Percentiles rank a stretch among this genome's conserved stretches.
Evolutionary conservation across 2,329 filamentous ascomycete genomes (phyloP).

Genomic region (Rhynchosporium agropyri): DNA sequence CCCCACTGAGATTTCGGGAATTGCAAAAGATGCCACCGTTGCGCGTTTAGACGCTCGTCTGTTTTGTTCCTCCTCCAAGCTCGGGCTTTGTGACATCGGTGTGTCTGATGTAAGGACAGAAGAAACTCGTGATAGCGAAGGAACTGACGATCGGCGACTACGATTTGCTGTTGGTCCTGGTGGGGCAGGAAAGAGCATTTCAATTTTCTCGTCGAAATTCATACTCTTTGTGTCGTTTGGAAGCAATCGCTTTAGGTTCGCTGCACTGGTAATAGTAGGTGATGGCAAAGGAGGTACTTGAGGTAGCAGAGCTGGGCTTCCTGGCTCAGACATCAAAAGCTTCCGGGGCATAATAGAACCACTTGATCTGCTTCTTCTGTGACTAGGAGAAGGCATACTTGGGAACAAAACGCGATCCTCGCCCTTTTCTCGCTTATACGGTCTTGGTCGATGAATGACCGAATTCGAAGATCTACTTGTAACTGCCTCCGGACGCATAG

Average conservation of each 20-base stretch:
- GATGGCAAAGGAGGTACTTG: conserved; percentile 48
- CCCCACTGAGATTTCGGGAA: conserved; percentile 19
- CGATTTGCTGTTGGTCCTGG: conserved; percentile 37
- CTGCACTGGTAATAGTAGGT: conserved; percentile 48
- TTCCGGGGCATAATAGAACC: conserved; percentile 51
- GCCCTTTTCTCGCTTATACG: conserved; percentile 35
- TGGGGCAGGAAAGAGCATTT: conserved; percentile 51
- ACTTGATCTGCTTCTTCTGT: conserved; percentile 53
- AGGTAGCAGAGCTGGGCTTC: conserved; percentile 54
- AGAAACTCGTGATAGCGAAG: conserved; percentile 47
- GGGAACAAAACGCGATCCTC: conserved; percentile 52
- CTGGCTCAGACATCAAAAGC: conserved; percentile 49
- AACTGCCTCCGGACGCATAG: conserved; percentile 23
- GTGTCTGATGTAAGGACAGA: conserved; percentile 34
- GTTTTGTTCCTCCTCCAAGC: conserved; percentile 36
- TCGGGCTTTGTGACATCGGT: conserved; percentile 29
- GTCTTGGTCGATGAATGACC: conserved; percentile 43
- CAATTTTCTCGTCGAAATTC: conserved; percentile 61
- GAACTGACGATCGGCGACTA: conserved; percentile 48
- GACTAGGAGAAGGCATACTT: conserved; percentile 47
- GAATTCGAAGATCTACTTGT: conserved; percentile 33
- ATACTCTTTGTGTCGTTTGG: conserved; percentile 60
- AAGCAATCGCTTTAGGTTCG: conserved; percentile 45
- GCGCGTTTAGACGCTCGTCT: conserved; percentile 36
- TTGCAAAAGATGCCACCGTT: conserved; percentile 35